Evolutionary conservation across 306 rosid species (phyloP).

Genomic region (Dryas octopetala): DNA sequence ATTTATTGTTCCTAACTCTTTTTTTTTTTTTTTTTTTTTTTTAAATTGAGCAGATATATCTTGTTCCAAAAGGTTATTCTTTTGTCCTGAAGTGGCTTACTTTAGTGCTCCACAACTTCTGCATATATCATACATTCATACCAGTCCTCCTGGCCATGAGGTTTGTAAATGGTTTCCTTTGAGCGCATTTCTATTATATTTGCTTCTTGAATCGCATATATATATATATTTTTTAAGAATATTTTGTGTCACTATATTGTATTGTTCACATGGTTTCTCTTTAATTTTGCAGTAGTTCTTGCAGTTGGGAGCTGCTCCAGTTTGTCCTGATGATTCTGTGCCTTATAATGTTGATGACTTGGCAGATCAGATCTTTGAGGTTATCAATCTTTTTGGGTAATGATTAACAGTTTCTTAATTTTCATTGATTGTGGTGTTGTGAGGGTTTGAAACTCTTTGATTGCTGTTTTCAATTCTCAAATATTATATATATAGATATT

Average conservation of each 20-base stretch:
- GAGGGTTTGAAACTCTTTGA: neutral
- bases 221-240: neutral
- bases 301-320: conserved; percentile 79
- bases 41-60: conserved; percentile 53
- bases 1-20: neutral
- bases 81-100: conserved; percentile 80
- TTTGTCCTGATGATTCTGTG: conserved; percentile 50
- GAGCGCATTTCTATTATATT: conserved; percentile 19
- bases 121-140: conserved; percentile 54
- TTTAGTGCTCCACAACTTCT: conserved; percentile 58
- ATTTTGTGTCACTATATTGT: conserved; percentile 26
- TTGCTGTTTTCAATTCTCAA: no score
- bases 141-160: conserved; percentile 83
- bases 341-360: conserved; percentile 56
- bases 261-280: conserved; percentile 53
- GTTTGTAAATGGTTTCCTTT: conserved; percentile 44
- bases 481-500: no score
- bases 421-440: neutral
- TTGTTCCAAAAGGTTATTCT: conserved; percentile 78
- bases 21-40: neutral
- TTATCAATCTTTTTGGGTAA: conserved; percentile 59
- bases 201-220: neutral
- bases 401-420: neutral
- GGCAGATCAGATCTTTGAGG: conserved; percentile 56
- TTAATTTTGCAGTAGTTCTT: conserved; percentile 66